phyloP scores from a whole-genome alignment of 805 yeast genomes.

The Huiozyma naganishii region DNA sequence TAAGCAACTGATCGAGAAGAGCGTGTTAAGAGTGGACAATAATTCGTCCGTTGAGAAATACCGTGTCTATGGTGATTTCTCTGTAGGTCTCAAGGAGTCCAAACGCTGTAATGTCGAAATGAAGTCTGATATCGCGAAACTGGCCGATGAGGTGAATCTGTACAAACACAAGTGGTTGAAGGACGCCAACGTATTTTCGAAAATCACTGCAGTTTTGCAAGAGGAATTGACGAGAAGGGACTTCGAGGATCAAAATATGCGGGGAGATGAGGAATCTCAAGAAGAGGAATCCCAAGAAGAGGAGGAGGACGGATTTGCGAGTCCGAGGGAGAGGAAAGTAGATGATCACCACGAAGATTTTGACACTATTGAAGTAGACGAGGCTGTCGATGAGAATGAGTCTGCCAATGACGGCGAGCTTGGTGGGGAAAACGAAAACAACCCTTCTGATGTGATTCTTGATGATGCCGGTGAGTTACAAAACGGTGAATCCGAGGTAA shows the following conservation, averaged over 20 bases:
- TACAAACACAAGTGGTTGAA: slow-evolving; percentile 24
- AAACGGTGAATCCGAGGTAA: too few species aligned
- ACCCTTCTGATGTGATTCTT: background rate
- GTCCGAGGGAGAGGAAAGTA: background rate
- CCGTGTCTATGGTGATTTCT: slow-evolving; percentile 20
- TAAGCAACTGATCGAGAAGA: slow-evolving; percentile 12
- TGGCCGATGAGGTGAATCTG: slow-evolving; percentile 11
- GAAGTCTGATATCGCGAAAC: slow-evolving; percentile 16
- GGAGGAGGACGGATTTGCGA: slow-evolving; percentile 1
- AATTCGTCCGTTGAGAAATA: slow-evolving; percentile 6
- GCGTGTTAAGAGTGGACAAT: slow-evolving; percentile 10
- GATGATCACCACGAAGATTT: background rate
- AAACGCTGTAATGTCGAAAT: slow-evolving; percentile 16
- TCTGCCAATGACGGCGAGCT: slow-evolving; percentile 1
- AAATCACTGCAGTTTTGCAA: slow-evolving; percentile 16
- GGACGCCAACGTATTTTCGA: slow-evolving; percentile 22
- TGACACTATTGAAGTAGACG: background rate
- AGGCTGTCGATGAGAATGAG: background rate
- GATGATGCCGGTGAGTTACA: background rate
- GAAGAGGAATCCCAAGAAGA: slow-evolving; percentile 2
- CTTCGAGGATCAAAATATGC: slow-evolving; percentile 5
- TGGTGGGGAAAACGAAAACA: background rate
- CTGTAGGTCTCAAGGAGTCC: slow-evolving; percentile 19
- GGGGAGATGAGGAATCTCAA: background rate
- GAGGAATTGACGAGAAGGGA: slow-evolving; percentile 19